phyloP scores from a whole-genome alignment of 1,284 basidiomycete genomes.

The Sporisorium graminicola region DNA sequence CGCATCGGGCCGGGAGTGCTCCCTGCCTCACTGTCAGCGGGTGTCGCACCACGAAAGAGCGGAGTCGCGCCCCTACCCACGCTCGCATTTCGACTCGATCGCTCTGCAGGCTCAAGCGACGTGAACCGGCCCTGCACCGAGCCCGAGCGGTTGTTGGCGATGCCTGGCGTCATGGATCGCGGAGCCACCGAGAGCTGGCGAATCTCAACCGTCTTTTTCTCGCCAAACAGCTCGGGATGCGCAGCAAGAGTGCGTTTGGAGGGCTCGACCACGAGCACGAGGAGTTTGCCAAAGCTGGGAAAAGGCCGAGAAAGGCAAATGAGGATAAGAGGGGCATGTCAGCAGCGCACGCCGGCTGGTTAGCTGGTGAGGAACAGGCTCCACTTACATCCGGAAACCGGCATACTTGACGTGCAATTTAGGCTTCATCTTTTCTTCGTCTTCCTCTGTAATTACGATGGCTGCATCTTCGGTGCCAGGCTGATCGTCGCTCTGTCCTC shows the following conservation, averaged over 20 bases:
- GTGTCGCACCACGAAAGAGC: slow-evolving; percentile 47
- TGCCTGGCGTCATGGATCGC: slow-evolving; percentile 23
- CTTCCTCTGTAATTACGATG: slow-evolving; percentile 45
- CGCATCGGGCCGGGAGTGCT: slow-evolving; percentile 27
- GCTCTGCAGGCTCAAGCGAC: slow-evolving; percentile 34
- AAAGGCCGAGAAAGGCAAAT: not conserved
- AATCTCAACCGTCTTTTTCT: slow-evolving; percentile 32
- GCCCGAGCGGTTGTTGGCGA: slow-evolving; percentile 24
- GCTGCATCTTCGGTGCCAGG: slow-evolving; percentile 18
- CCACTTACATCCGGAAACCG: slow-evolving; percentile 51
- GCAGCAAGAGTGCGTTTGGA: slow-evolving; percentile 46
- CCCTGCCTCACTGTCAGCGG: slow-evolving; percentile 32
- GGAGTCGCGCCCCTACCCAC: slow-evolving; percentile 33
- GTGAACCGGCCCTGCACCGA: slow-evolving; percentile 43
- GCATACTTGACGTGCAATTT: slow-evolving; percentile 50
- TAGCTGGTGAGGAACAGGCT: not conserved
- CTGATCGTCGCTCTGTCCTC: not conserved
- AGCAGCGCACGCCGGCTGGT: not conserved
- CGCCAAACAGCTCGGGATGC: slow-evolving; percentile 52
- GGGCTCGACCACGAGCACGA: slow-evolving; percentile 60
- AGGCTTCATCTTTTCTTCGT: slow-evolving; percentile 56
- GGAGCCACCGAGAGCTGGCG: slow-evolving; percentile 55
- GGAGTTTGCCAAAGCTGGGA: slow-evolving; percentile 59
- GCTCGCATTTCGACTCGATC: slow-evolving; percentile 44
- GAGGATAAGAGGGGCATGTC: not conserved